Conservation (phyloP, 2,329 filamentous ascomycete genomes). For the Colletotrichum phormii region DNA sequence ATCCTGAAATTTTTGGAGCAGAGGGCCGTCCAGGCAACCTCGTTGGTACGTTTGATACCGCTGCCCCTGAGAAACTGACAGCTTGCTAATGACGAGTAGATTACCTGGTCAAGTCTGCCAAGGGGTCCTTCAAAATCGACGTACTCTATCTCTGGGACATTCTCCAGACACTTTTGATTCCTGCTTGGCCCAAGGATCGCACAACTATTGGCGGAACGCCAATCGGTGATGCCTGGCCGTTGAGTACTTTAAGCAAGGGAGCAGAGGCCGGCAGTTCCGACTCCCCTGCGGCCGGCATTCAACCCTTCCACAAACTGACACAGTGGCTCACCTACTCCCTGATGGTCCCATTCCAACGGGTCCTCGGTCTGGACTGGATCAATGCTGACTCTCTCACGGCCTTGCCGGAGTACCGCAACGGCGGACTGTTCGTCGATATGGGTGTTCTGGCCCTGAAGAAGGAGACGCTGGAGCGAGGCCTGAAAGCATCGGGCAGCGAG, state of each 20-base stretch:
- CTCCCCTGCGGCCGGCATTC: conserved; percentile 59
- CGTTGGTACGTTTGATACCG: conserved; percentile 51
- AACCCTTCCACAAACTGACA: conserved; percentile 93
- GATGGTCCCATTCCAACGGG: conserved; percentile 88
- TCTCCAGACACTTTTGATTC: conserved; percentile 58
- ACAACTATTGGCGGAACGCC: conserved; percentile 61
- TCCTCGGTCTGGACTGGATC: conserved; percentile 84
- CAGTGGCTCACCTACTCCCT: conserved; percentile 96
- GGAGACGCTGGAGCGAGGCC: conserved; percentile 75
- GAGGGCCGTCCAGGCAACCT: conserved; percentile 59
- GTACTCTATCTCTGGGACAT: conserved; percentile 54
- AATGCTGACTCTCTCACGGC: conserved; percentile 87
- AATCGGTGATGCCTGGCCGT: conserved; percentile 63
- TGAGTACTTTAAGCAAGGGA: conserved; percentile 43
- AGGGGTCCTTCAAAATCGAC: conserved; percentile 46
- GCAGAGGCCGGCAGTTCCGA: conserved; percentile 20
- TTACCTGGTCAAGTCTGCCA: conserved; percentile 48
- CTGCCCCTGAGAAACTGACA: neutral
- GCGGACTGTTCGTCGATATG: conserved; percentile 86
- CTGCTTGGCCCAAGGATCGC: conserved; percentile 60
- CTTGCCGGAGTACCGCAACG: conserved; percentile 92
- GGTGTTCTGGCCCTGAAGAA: conserved; percentile 83
- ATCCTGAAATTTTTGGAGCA: conserved; percentile 53
- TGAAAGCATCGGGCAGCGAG: conserved; percentile 65
- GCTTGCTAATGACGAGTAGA: conserved; percentile 45